Conservation (phyloP, 495 filamentous ascomycete genomes). For the Aspergillus baeticus region DNA sequence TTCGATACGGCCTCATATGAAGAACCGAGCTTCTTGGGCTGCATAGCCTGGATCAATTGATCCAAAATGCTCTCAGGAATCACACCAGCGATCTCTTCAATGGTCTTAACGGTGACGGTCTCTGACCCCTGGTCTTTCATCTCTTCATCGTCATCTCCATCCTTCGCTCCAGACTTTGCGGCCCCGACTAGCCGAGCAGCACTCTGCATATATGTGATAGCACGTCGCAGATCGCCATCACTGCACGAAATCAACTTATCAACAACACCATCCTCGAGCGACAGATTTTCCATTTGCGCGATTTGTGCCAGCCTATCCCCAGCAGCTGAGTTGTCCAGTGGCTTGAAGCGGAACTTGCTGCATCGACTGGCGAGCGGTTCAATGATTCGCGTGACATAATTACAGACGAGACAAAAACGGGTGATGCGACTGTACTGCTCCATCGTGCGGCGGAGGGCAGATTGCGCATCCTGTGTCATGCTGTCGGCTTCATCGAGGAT, state of each 20-base stretch:
- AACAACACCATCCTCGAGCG: slow-evolving; percentile 71
- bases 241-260: slow-evolving; percentile 82
- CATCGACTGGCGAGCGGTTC: slow-evolving; percentile 89
- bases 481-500: slow-evolving; percentile 96
- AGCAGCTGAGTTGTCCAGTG: slow-evolving; percentile 79
- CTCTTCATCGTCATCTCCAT: slow-evolving; percentile 48
- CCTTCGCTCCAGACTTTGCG: slow-evolving; percentile 36
- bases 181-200: slow-evolving; percentile 78
- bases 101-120: slow-evolving; percentile 67
- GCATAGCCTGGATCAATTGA: slow-evolving; percentile 70
- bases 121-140: slow-evolving; percentile 43
- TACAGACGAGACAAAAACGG: slow-evolving; percentile 95
- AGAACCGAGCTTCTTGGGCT: slow-evolving; percentile 61
- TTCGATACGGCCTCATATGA: slow-evolving; percentile 73
- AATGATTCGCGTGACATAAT: slow-evolving; percentile 98
- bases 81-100: slow-evolving; percentile 96
- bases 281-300: slow-evolving; percentile 71
- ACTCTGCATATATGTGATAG: slow-evolving; percentile 94
- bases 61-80: slow-evolving; percentile 76
- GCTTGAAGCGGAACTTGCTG: slow-evolving; percentile 98
- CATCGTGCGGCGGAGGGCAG: slow-evolving; percentile 90
- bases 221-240: slow-evolving; percentile 92
- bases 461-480: slow-evolving; percentile 98
- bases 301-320: slow-evolving; percentile 75
- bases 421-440: slow-evolving; percentile 97